Conservation (phyloP, 2,329 filamentous ascomycete genomes). For the Cordyceps tenuipes region DNA sequence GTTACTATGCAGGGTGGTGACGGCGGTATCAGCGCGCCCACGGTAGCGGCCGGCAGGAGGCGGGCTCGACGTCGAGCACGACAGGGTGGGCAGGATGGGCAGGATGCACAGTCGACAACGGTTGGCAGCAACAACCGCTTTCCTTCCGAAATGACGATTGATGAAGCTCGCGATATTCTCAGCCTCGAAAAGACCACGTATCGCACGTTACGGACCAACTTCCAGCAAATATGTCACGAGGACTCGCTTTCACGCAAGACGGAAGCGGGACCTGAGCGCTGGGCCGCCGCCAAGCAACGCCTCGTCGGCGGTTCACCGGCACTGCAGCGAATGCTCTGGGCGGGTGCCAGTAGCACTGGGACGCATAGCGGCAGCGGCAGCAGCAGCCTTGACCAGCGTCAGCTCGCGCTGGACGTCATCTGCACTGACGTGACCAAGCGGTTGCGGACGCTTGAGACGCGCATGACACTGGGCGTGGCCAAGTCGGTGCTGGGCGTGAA, state of each 20-base stretch:
- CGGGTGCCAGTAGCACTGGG: neutral
- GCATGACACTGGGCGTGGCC: conserved; percentile 66
- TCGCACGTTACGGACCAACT: conserved; percentile 54
- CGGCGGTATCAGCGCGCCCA: neutral
- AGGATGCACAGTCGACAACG: conserved; percentile 57
- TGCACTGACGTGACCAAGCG: conserved; percentile 77
- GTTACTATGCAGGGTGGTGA: neutral
- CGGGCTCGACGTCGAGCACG: conserved; percentile 26
- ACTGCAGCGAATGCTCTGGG: conserved; percentile 53
- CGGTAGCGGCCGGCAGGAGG: conserved; percentile 1
- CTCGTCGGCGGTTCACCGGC: conserved; percentile 57
- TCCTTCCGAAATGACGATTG: conserved; percentile 73
- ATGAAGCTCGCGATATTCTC: conserved; percentile 66
- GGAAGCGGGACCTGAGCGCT: conserved; percentile 60
- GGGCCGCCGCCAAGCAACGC: conserved; percentile 62
- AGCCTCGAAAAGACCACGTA: conserved; percentile 57
- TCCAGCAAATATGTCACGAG: conserved; percentile 61
- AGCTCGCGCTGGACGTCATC: conserved; percentile 67
- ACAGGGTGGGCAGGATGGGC: conserved; percentile 63
- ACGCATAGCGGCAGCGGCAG: conserved; percentile 30
- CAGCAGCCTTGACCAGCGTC: conserved; percentile 44
- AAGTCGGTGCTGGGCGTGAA: conserved; percentile 50
- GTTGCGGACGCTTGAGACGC: conserved; percentile 54
- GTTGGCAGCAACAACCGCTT: conserved; percentile 65
- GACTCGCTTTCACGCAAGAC: conserved; percentile 67